Evolutionary conservation across 345 rosid species (phyloP).

Genomic region (Corchorus olitorius): DNA sequence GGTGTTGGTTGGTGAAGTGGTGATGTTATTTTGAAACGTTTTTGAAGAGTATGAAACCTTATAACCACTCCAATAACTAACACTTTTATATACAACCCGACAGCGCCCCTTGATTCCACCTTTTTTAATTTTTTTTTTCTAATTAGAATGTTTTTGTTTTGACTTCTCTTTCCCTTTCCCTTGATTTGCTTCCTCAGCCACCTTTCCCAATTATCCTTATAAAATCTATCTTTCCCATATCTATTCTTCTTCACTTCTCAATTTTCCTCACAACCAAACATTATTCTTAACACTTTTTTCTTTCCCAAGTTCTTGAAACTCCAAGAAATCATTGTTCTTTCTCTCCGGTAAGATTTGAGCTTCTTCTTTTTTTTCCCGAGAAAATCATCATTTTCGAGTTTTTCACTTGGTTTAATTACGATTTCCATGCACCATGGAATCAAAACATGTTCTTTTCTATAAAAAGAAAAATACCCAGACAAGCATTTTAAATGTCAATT

Average conservation of each 20-base stretch:
- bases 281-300: no score
- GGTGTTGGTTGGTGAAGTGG: slow-evolving; percentile 8
- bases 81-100: slow-evolving; percentile 25
- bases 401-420: not conserved
- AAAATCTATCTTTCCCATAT: not conserved
- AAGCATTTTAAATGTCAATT: not conserved
- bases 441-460: not conserved
- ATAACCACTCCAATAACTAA: slow-evolving; percentile 20
- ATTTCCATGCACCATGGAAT: not conserved
- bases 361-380: not conserved
- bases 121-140: not conserved
- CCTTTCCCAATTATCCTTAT: not conserved
- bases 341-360: slow-evolving; percentile 2
- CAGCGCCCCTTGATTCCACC: slow-evolving; percentile 46
- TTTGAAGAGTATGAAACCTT: not conserved
- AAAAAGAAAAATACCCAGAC: not conserved
- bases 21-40: not conserved
- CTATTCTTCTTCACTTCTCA: not conserved
- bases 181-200: not conserved
- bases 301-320: not conserved
- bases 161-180: slow-evolving; percentile 17
- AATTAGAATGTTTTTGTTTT: not conserved
- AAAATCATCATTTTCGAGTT: not conserved
- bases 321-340: not conserved
- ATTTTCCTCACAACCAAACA: not conserved